These are phyloP conservation scores for Chytridium lagenaria DNA, from an alignment of 371 early-diverging fungal species.

Conservation along the genomic window DNA sequence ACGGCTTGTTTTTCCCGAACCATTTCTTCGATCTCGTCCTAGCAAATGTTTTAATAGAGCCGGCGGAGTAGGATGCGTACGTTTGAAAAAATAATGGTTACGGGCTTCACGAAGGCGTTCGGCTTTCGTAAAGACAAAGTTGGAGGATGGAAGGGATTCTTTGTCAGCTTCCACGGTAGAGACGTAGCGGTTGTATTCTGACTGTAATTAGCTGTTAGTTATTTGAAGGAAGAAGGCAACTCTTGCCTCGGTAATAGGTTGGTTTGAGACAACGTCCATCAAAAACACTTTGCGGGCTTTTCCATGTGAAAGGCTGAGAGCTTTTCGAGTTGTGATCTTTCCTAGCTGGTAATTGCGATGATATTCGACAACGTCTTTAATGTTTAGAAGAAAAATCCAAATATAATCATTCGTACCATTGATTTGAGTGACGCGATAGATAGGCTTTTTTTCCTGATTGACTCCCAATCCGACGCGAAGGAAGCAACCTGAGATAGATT, in stretches of 20 bases:
- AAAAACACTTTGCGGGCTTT: conserved; percentile 27
- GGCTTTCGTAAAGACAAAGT: not conserved
- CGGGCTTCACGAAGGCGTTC: conserved; percentile 5
- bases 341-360: conserved; percentile 27
- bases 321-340: conserved; percentile 21
- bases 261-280: conserved; percentile 36
- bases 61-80: not conserved
- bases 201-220: conserved; percentile 11
- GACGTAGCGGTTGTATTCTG: conserved; percentile 29
- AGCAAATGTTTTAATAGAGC: not conserved
- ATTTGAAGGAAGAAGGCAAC: not conserved
- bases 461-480: conserved; percentile 32
- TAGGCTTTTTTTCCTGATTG: conserved; percentile 24
- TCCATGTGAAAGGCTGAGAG: conserved; percentile 25
- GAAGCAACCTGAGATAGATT: conserved; percentile 21
- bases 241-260: conserved; percentile 22
- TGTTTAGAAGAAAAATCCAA: not conserved
- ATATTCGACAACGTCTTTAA: conserved; percentile 31
- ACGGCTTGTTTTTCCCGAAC: conserved; percentile 20
- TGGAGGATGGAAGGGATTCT: conserved; percentile 1
- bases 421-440: conserved; percentile 28
- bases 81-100: conserved; percentile 25
- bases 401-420: conserved; percentile 16
- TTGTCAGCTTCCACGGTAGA: conserved; percentile 10
- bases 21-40: conserved; percentile 39